phyloP scores from a whole-genome alignment of 2,329 filamentous ascomycete genomes.

The Trichoderma afroharzianum region DNA sequence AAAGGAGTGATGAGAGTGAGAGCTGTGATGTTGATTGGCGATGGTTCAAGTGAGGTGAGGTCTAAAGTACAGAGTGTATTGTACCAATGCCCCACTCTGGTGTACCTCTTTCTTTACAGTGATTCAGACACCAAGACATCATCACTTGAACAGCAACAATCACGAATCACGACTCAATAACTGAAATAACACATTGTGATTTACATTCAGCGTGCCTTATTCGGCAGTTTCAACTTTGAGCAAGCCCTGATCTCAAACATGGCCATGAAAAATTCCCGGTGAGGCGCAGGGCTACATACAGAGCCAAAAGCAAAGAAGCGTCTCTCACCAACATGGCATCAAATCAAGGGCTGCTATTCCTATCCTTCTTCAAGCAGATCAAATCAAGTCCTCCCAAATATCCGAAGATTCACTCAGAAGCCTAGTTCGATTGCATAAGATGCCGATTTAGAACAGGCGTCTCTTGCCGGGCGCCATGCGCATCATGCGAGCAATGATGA shows the following conservation, averaged over 20 bases:
- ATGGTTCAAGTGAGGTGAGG: neutral
- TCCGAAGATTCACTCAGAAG: neutral
- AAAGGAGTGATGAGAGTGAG: neutral
- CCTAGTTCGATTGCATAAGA: fast-evolving
- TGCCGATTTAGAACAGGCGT: slow-evolving; percentile 14
- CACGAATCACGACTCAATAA: neutral
- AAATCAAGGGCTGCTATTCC: neutral
- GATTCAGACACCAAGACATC: neutral
- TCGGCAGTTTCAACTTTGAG: neutral
- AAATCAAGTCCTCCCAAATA: neutral
- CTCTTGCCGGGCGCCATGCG: slow-evolving; percentile 21
- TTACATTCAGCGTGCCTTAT: neutral
- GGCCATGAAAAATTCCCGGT: neutral
- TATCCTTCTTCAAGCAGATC: neutral
- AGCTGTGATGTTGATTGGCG: neutral
- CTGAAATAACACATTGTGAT: neutral
- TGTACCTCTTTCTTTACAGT: neutral
- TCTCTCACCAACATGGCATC: neutral
- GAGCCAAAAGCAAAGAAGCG: neutral
- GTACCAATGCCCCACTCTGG: neutral
- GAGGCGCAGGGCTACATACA: neutral
- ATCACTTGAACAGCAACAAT: neutral
- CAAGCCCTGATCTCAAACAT: neutral
- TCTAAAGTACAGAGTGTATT: neutral
- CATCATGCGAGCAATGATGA: slow-evolving; percentile 19